A percentile compares a stretch with the other conserved stretches of the same genome.
phyloP scores from a whole-genome alignment of 2,329 filamentous ascomycete genomes.

The Penicillium olsonii region DNA sequence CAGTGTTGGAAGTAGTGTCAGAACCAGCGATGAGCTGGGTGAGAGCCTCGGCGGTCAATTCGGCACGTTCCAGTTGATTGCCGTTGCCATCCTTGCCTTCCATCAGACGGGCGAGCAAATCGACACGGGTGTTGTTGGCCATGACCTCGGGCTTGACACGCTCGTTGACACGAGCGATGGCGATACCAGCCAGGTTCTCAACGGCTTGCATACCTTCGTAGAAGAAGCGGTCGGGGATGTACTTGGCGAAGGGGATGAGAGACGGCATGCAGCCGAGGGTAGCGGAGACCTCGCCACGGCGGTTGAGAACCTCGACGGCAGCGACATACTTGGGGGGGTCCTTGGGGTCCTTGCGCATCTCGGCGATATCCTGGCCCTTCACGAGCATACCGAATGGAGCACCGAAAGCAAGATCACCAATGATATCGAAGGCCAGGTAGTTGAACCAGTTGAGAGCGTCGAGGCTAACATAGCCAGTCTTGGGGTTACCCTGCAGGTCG shows the following conservation, averaged over 20 bases:
- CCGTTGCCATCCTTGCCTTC: conserved; percentile 82
- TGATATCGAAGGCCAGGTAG: conserved; percentile 62
- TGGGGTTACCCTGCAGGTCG: conserved; percentile 46
- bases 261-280: conserved; percentile 73
- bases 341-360: conserved; percentile 65
- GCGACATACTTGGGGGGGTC: conserved; percentile 67
- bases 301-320: conserved; percentile 85
- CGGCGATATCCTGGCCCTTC: conserved; percentile 73
- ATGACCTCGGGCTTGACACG: conserved; percentile 67
- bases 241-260: conserved; percentile 78
- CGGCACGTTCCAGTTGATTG: conserved; percentile 71
- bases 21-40: conserved; percentile 80
- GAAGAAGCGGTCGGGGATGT: conserved; percentile 82
- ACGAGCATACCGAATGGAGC: conserved; percentile 81
- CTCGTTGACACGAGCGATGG: conserved; percentile 75
- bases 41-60: conserved; percentile 83
- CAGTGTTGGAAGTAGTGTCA: conserved; percentile 69
- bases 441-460: conserved; percentile 83
- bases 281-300: conserved; percentile 81
- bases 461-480: conserved; percentile 61
- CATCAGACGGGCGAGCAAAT: conserved; percentile 81
- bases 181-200: conserved; percentile 80
- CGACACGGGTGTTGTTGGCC: conserved; percentile 67
- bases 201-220: conserved; percentile 72
- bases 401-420: conserved; percentile 68